Evolutionary conservation across 768 basidiomycete genomes (phyloP).

Genomic region (Coprinopsis marcescibilis): DNA sequence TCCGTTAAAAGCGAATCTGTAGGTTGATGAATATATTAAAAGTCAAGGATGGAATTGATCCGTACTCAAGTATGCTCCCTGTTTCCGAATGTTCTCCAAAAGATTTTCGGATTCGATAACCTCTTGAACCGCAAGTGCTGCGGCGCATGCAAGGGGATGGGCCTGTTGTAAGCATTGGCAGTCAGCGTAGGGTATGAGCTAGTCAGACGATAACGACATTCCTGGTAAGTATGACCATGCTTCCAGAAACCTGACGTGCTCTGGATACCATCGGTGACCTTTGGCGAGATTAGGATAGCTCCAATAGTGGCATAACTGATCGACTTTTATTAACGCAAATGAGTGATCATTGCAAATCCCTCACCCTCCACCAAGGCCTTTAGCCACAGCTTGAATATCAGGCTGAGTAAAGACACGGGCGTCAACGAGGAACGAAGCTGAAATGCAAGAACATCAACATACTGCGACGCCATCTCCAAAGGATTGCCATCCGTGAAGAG

Average conservation of each 20-base stretch:
- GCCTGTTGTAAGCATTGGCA: too few relatives aligned
- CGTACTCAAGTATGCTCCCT: constrained; percentile 55
- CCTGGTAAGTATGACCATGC: constrained; percentile 86
- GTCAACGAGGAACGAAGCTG: neutral
- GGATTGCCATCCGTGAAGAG: constrained; percentile 80
- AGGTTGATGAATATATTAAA: neutral
- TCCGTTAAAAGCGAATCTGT: constrained; percentile 45
- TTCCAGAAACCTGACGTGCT: constrained; percentile 69
- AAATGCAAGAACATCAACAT: constrained; percentile 11
- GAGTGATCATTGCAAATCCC: constrained; percentile 12
- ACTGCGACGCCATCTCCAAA: constrained; percentile 67
- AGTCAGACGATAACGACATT: constrained; percentile 19
- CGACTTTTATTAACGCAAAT: neutral
- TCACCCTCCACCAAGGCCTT: constrained; percentile 86
- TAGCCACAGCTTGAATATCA: constrained; percentile 85
- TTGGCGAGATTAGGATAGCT: constrained; percentile 70
- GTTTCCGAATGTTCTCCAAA: constrained; percentile 54
- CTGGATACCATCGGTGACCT: constrained; percentile 64
- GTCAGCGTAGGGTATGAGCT: too few relatives aligned
- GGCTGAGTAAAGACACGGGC: constrained; percentile 36
- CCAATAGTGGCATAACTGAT: constrained; percentile 75
- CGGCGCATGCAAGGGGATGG: constrained; percentile 72
- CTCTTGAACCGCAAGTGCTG: constrained; percentile 75
- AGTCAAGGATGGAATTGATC: neutral
- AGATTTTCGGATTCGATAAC: constrained; percentile 66